These are phyloP conservation scores for Nicotiana attenuata DNA, from an alignment of 257 asterid genomes.

Conservation along the genomic window DNA sequence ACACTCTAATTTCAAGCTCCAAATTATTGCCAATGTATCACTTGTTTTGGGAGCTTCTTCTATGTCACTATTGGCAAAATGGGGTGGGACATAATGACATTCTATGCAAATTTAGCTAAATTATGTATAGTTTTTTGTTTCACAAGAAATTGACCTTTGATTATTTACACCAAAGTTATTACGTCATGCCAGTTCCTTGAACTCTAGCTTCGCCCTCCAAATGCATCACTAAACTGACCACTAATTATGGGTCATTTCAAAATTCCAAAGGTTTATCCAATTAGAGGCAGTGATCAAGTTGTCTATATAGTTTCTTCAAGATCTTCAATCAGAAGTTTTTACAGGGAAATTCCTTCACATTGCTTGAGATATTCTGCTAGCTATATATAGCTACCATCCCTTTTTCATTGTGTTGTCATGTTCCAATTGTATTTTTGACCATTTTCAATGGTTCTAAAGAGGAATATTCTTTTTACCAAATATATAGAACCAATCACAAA, in stretches of 20 bases:
- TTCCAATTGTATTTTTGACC: neutral
- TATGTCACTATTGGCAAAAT: slow-evolving; percentile 35
- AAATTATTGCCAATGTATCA: slow-evolving; percentile 14
- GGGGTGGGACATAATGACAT: slow-evolving; percentile 13
- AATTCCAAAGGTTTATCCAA: too few relatives aligned
- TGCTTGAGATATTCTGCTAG: too few relatives aligned
- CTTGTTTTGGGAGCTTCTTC: slow-evolving; percentile 24
- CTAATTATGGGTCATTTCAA: too few relatives aligned
- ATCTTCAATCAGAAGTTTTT: too few relatives aligned
- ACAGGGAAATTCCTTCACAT: neutral
- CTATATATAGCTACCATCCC: neutral
- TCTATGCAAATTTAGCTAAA: neutral
- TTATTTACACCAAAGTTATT: too few relatives aligned
- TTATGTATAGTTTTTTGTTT: neutral
- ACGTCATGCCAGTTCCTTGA: too few relatives aligned
- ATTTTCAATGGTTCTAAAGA: too few relatives aligned
- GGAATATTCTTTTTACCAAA: neutral
- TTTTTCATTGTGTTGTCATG: neutral
- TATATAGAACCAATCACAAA: neutral
- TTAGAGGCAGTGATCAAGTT: neutral
- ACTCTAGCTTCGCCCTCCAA: too few relatives aligned
- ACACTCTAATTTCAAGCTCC: slow-evolving; percentile 19
- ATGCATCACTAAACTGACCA: too few relatives aligned
- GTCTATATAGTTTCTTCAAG: too few relatives aligned
- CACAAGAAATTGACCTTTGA: neutral